Evolutionary conservation across 2,329 filamentous ascomycete species (phyloP).

Genomic region (Erysiphe pulchra): DNA sequence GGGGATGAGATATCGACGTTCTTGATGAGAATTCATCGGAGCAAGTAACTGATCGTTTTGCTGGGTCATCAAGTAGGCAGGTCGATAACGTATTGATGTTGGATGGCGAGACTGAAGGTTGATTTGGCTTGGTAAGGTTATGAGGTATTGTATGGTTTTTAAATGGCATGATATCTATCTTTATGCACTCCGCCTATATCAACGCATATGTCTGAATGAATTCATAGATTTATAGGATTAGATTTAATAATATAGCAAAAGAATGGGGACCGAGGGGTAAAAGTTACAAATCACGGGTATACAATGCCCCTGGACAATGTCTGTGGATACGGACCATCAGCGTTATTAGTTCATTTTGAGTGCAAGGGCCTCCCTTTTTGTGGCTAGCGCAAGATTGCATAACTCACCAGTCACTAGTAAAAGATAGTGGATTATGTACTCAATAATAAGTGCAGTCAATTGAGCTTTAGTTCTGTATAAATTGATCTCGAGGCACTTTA

Average conservation of each 20-base stretch:
- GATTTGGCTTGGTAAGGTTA: background rate
- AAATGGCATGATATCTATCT: background rate
- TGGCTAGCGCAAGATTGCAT: too few species aligned
- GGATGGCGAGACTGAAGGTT: background rate
- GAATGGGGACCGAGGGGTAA: background rate
- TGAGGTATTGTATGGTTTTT: background rate
- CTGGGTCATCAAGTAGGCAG: background rate
- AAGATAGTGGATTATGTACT: too few species aligned
- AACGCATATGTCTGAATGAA: too few species aligned
- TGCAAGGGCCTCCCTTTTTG: background rate
- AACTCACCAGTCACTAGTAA: too few species aligned
- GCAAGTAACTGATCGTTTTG: background rate
- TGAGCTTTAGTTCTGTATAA: too few species aligned
- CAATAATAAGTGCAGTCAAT: too few species aligned
- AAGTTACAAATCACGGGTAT: background rate
- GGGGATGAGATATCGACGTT: constrained; percentile 3
- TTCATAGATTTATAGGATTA: background rate
- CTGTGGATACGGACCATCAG: background rate
- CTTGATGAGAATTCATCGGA: background rate
- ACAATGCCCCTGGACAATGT: background rate
- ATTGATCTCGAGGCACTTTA: too few species aligned
- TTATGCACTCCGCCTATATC: background rate
- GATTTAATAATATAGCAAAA: background rate
- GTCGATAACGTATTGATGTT: background rate
- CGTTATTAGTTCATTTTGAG: too few species aligned